phyloP scores from a whole-genome alignment of 768 basidiomycete species.

The Trametes punicea region DNA sequence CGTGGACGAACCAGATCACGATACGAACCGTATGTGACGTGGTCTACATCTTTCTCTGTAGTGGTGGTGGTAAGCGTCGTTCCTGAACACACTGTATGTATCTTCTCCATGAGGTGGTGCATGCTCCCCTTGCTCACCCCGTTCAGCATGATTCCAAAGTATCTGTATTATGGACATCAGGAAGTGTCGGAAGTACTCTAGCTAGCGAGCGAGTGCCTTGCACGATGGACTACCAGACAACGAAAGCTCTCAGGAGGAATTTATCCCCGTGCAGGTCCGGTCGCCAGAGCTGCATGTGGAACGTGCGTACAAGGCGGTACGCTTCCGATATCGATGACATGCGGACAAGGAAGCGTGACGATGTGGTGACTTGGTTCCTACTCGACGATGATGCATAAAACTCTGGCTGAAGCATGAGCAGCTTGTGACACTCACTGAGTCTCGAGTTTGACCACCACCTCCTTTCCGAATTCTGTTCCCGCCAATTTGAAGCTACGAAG shows the following conservation, averaged over 20 bases:
- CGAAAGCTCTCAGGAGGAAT: conserved; percentile 45
- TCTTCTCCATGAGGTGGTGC: background rate
- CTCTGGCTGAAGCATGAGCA: background rate
- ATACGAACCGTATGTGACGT: conserved; percentile 61
- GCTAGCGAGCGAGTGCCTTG: background rate
- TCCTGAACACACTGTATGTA: background rate
- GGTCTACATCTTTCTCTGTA: background rate
- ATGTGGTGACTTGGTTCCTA: background rate
- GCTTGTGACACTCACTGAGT: conserved; percentile 35
- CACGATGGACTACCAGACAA: conserved; percentile 43
- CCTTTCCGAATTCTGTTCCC: conserved; percentile 33
- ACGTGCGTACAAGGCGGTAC: conserved; percentile 56
- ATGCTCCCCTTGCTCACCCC: background rate
- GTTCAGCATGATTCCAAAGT: background rate
- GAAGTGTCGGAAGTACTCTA: background rate
- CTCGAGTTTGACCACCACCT: conserved; percentile 49
- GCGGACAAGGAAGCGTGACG: conserved; percentile 54
- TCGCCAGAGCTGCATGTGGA: conserved; percentile 56
- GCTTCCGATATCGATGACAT: conserved; percentile 61
- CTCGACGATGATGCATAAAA: background rate
- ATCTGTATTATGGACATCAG: background rate
- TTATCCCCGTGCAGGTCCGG: conserved; percentile 35
- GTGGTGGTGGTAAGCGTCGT: too few relatives aligned
- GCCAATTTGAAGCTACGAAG: conserved; percentile 46
- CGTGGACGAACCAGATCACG: conserved; percentile 57